Percentiles rank a stretch among this genome's conserved stretches.
These are phyloP conservation scores for Lasiodiplodia sp. DNA, from an alignment of 2,329 filamentous ascomycete genomes.

Conservation along the genomic window DNA sequence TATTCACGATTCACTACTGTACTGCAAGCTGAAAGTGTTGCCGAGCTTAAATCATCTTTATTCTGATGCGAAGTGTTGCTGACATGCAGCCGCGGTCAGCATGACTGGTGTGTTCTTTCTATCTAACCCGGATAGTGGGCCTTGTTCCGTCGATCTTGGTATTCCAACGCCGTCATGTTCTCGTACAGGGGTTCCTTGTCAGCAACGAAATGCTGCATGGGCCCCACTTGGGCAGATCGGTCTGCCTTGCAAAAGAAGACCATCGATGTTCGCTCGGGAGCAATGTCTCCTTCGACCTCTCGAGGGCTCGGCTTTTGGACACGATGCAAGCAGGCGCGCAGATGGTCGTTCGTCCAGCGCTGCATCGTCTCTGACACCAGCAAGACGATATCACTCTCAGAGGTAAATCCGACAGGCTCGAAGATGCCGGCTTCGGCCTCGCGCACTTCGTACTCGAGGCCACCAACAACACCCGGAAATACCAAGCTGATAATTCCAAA, in stretches of 20 bases:
- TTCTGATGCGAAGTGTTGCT: too few relatives aligned
- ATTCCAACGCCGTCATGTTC: neutral
- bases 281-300: neutral
- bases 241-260: constrained; percentile 10
- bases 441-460: neutral
- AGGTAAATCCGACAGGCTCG: constrained; percentile 2
- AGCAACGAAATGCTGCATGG: neutral
- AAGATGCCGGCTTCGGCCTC: neutral
- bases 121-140: neutral
- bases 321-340: constrained; percentile 7
- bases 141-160: neutral
- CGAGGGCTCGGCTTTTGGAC: neutral
- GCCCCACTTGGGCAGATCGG: neutral
- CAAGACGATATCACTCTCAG: neutral
- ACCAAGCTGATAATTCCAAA: neutral
- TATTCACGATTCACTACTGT: too few relatives aligned
- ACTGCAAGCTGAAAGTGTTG: too few relatives aligned
- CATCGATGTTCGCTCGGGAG: neutral
- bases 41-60: too few relatives aligned
- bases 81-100: too few relatives aligned
- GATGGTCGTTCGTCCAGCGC: constrained; percentile 1
- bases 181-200: neutral
- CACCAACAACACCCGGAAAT: neutral
- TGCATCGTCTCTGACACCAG: neutral
- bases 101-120: neutral